Conservation (phyloP, 345 rosid species). For the Populus euphratica region DNA sequence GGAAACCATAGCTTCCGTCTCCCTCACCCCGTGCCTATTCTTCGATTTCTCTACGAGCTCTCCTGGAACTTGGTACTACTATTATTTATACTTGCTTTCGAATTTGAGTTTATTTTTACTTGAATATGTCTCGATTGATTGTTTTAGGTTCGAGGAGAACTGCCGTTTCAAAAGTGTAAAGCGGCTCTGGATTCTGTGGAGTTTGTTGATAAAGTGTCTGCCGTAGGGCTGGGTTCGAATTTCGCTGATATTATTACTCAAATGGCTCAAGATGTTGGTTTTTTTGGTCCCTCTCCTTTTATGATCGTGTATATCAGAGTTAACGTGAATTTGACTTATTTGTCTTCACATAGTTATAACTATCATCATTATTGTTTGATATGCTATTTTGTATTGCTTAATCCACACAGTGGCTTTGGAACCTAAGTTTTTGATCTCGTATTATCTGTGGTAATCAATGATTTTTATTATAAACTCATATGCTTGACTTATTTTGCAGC, state of each 20-base stretch:
- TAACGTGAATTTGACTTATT: background rate
- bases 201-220: conserved; percentile 48
- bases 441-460: background rate
- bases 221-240: conserved; percentile 55
- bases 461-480: background rate
- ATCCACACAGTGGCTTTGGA: background rate
- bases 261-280: conserved; percentile 86
- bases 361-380: background rate
- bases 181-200: conserved; percentile 60
- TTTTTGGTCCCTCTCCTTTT: background rate
- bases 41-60: conserved; percentile 91
- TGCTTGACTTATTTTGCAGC: conserved; percentile 45
- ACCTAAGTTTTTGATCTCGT: background rate
- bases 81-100: background rate
- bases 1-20: conserved; percentile 56
- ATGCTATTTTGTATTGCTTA: background rate
- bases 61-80: conserved; percentile 67
- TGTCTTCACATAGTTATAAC: background rate
- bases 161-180: conserved; percentile 83
- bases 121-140: background rate
- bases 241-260: conserved; percentile 83
- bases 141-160: conserved; percentile 79
- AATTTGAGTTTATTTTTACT: background rate
- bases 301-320: background rate
- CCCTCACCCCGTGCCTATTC: conserved; percentile 60